A percentile compares a stretch with the other conserved stretches of the same genome.
Evolutionary conservation across 2,329 filamentous ascomycete genomes (phyloP).

Genomic region (Botrytis squamosa): DNA sequence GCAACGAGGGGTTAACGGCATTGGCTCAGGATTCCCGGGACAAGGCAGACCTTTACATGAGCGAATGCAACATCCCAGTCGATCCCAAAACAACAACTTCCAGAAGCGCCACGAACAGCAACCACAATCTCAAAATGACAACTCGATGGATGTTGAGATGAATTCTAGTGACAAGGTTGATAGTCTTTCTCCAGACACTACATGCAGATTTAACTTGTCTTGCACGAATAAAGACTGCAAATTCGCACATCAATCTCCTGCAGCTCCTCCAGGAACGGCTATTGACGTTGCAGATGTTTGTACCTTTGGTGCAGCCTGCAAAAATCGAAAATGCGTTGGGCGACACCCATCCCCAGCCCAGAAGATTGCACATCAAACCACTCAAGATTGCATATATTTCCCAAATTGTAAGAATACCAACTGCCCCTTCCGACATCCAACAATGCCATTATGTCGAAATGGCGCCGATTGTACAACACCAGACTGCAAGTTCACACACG

Average conservation of each 20-base stretch:
- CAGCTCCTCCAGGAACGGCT: constrained; percentile 71
- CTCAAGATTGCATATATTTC: constrained; percentile 87
- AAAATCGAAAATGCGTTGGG: constrained; percentile 89
- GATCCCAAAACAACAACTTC: constrained; percentile 28
- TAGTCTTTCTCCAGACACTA: constrained; percentile 60
- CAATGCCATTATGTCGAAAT: constrained; percentile 84
- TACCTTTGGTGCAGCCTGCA: constrained; percentile 85
- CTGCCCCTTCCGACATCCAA: constrained; percentile 87
- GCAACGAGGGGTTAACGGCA: constrained; percentile 43
- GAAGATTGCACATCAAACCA: constrained; percentile 72
- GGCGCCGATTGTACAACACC: constrained; percentile 80
- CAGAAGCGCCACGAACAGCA: constrained; percentile 31
- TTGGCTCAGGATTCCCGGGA: constrained; percentile 45
- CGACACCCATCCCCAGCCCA: constrained; percentile 90
- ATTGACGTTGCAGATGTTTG: constrained; percentile 81
- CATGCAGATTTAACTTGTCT: constrained; percentile 86
- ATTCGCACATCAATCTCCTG: constrained; percentile 92
- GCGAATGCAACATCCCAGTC: constrained; percentile 53
- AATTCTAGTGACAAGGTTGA: constrained; percentile 50
- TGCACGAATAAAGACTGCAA: constrained; percentile 89
- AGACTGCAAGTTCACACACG: constrained; percentile 87
- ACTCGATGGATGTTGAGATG: constrained; percentile 62
- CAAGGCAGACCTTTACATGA: constrained; percentile 69
- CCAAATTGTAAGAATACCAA: constrained; percentile 85
- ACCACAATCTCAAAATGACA: constrained; percentile 27